These are phyloP conservation scores for Macrophomina phaseolina DNA, from an alignment of 2,329 filamentous ascomycete genomes.

Conservation along the genomic window DNA sequence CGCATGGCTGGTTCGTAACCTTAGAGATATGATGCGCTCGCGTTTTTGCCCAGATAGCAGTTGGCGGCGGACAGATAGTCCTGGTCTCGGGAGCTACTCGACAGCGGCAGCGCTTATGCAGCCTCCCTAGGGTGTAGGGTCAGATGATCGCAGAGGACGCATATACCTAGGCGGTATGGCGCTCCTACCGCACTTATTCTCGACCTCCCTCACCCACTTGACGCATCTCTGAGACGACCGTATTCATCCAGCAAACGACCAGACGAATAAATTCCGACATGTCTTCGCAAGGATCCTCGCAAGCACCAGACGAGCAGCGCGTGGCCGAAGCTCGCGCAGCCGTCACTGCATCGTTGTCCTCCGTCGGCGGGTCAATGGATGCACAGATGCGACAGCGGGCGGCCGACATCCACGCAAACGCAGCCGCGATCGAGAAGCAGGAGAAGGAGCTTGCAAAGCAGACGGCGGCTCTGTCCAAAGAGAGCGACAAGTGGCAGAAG, in stretches of 20 bases:
- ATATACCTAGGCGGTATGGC: not conserved
- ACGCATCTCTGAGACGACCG: not conserved
- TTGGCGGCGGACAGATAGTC: conserved; percentile 1
- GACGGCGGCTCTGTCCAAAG: conserved; percentile 64
- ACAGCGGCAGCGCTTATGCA: conserved; percentile 25
- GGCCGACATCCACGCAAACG: conserved; percentile 71
- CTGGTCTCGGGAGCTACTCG: conserved; percentile 7
- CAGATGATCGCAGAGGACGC: conserved; percentile 20
- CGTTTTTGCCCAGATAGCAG: not conserved
- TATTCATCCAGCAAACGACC: not conserved
- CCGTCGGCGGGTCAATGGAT: conserved; percentile 72
- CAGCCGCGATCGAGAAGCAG: conserved; percentile 68
- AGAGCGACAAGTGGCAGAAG: conserved; percentile 69
- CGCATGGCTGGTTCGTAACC: not conserved
- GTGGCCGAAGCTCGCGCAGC: conserved; percentile 58
- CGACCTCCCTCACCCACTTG: not conserved
- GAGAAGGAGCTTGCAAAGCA: conserved; percentile 68
- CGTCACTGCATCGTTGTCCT: conserved; percentile 55
- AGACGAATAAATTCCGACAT: not conserved
- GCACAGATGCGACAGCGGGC: conserved; percentile 71
- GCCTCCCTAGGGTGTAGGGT: not conserved
- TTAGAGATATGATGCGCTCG: conserved; percentile 1
- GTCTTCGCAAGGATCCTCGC: conserved; percentile 17
- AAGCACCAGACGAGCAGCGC: conserved; percentile 32
- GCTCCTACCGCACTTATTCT: not conserved